These are phyloP conservation scores for Phalaenopsis aphrodite DNA, from an alignment of 106 monocot genomes.

Conservation along the genomic window DNA sequence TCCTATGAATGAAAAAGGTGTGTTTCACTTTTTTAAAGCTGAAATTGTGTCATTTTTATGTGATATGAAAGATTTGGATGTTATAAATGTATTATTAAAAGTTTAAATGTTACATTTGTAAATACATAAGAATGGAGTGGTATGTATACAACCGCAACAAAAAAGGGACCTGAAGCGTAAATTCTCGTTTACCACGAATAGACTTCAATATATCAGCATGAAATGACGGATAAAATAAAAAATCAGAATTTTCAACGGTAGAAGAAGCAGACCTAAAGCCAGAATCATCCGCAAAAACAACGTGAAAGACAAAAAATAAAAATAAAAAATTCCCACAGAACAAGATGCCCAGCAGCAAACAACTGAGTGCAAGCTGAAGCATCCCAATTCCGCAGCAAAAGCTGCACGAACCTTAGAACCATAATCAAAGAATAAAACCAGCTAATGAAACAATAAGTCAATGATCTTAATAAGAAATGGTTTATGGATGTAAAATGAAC, in stretches of 20 bases:
- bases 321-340: neutral
- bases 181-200: neutral
- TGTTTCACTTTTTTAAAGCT: neutral
- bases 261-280: neutral
- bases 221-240: neutral
- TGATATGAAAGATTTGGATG: too few species aligned
- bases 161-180: neutral
- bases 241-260: neutral
- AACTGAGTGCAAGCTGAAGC: neutral
- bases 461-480: too few species aligned
- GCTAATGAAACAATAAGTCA: neutral
- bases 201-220: neutral
- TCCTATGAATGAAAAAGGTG: neutral
- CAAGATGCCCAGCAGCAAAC: neutral
- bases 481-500: neutral
- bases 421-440: neutral
- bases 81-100: too few species aligned
- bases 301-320: neutral
- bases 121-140: too few species aligned
- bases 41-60: too few species aligned
- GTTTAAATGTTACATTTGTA: too few species aligned
- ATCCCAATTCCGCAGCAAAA: neutral
- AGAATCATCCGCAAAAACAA: too few species aligned
- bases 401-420: neutral
- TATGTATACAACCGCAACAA: neutral